Base-by-base conservation (phyloP, 2,329 filamentous ascomycete genomes). In the Aspergillus calidoustus region DNA sequence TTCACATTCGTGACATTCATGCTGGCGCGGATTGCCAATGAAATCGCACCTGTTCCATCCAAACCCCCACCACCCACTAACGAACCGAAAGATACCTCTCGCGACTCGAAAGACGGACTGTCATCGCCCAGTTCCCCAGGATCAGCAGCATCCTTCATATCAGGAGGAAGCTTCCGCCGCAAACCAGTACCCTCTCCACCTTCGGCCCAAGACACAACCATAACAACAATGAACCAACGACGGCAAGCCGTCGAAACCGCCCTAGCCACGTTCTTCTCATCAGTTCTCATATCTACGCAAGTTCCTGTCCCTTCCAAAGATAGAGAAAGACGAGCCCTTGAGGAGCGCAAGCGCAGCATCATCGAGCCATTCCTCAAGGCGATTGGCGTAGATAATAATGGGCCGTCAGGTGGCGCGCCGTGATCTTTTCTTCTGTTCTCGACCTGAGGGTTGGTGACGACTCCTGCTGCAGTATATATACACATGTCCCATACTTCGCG, bases 1-100 rank as follows among this genome's bases (percentile, higher is more conserved):
- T 96, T 97, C 71, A 91, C 96, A 2, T 93, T 97, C 66, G 80
- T 97, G 17, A 92, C 90, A 0, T 88, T 91, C 8, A 93, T 93
- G 77, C 82, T 97, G 11, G 82, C 83, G 23, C 82, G 84, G 11
- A 82, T 90, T 43, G 78, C 83, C 30, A 80, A 80, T 38, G 87
- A 89, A 69, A 76, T 88, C 7, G 78, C 78, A 2, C 80, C 82
- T 0, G 71, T 80, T 0, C 71, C 59, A 30, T 71, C 72, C 7
- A 63, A 67, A 2, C 55, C 68, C 7, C 30, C 60, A 13, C 54
- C 58, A 17, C 57, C 59, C 6, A 28, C 67, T 2, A 49, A 58
- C 1, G 61, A 61, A n/a, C 49, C 50, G 4, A 60, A 47, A 47
- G 23, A 52, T 30, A 56, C 43, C 52, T 56, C 51, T 31, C 61